Conservation (phyloP, 345 rosid species). For the Cardamine chenopodiifolia region DNA sequence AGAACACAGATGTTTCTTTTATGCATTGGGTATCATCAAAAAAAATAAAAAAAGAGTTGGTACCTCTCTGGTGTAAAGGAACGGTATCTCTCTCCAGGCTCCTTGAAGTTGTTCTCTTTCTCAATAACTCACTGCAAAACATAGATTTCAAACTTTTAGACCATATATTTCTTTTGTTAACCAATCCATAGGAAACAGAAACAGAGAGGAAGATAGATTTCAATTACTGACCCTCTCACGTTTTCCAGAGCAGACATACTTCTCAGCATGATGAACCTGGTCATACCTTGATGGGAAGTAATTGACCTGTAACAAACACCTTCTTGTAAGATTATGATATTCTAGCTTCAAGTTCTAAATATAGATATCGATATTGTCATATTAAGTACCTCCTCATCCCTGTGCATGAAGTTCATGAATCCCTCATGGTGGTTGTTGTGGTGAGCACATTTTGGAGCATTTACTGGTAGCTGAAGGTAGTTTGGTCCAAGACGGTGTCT, state of each 20-base stretch:
- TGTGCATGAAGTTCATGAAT: constrained; percentile 89
- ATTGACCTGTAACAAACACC: constrained; percentile 60
- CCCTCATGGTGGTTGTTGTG: constrained; percentile 97
- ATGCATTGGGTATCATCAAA: not conserved
- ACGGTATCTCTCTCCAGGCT: constrained; percentile 90
- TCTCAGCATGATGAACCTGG: constrained; percentile 85
- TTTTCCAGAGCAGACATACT: constrained; percentile 58
- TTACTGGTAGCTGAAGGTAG: constrained; percentile 92
- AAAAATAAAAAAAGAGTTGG: not conserved
- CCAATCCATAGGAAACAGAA: not conserved
- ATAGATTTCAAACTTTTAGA: not conserved
- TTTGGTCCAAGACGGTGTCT: constrained; percentile 99
- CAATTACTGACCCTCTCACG: constrained; percentile 77
- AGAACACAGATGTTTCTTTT: not conserved
- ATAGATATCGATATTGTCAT: not conserved
- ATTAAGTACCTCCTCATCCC: constrained; percentile 81
- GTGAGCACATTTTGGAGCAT: constrained; percentile 94
- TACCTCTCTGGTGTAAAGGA: constrained; percentile 84
- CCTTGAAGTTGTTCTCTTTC: constrained; percentile 91
- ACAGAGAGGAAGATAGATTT: not conserved
- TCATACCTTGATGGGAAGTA: constrained; percentile 96
- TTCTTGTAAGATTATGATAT: constrained; percentile 20
- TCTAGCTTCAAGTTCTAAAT: not conserved
- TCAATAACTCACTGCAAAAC: constrained; percentile 63
- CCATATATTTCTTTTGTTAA: not conserved